Evolutionary conservation across 1,284 basidiomycete genomes (phyloP).

Genomic region (Peniophora sp.): DNA sequence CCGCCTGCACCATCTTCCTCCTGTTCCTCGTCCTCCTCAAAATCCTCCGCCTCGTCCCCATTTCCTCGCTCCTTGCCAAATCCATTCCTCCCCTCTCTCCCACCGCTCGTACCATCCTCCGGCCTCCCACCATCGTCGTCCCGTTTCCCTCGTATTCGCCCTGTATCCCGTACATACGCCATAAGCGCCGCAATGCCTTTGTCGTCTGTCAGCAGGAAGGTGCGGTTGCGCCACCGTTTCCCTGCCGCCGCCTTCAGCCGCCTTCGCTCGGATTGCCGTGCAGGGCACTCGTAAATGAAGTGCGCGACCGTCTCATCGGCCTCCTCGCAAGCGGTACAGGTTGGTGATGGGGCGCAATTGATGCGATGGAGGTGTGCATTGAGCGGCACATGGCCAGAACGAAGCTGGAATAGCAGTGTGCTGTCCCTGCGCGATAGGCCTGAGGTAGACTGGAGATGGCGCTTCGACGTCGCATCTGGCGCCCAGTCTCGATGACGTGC

Average conservation of each 20-base stretch:
- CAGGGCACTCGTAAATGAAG: slow-evolving; percentile 18
- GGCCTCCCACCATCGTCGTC: no score
- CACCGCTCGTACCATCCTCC: no score
- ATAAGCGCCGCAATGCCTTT: background rate
- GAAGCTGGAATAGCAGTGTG: slow-evolving; percentile 20
- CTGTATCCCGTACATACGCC: background rate
- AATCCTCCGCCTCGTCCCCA: no score
- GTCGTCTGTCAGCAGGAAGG: background rate
- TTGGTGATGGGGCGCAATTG: slow-evolving; percentile 4
- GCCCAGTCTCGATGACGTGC: background rate
- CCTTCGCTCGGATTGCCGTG: background rate
- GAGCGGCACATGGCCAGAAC: slow-evolving; percentile 20
- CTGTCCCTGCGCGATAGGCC: slow-evolving; percentile 7
- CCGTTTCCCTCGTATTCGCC: background rate
- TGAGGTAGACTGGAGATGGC: slow-evolving; percentile 2
- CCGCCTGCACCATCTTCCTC: no score
- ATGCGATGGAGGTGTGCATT: slow-evolving; percentile 18
- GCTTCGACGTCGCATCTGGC: background rate
- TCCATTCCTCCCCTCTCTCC: no score
- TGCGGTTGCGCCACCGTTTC: background rate
- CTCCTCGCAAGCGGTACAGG: slow-evolving; percentile 17
- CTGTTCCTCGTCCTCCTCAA: no score
- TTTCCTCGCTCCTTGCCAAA: no score
- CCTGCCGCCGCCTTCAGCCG: background rate
- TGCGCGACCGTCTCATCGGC: slow-evolving; percentile 16